phyloP scores from a whole-genome alignment of 1,284 basidiomycete species.

The Farysia itapuensis region DNA sequence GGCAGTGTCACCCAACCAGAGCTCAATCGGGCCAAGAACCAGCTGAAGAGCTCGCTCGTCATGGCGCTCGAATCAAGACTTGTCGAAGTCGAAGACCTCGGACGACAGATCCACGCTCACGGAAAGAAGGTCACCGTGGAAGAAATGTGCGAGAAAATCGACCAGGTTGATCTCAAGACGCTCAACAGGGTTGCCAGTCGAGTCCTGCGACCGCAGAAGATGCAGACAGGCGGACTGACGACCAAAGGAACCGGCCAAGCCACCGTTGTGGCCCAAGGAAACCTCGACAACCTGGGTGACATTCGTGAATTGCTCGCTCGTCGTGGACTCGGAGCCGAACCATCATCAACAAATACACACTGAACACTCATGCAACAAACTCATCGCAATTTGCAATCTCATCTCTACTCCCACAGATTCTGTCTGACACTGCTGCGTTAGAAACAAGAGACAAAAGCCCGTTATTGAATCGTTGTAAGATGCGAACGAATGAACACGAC shows the following conservation, averaged over 20 bases:
- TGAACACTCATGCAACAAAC: no score
- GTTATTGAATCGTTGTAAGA: no score
- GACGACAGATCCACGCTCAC: constrained; percentile 83
- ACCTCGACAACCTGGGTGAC: constrained; percentile 47
- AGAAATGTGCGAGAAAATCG: constrained; percentile 90
- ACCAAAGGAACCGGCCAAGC: constrained; percentile 12
- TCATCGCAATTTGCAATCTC: no score
- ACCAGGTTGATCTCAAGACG: constrained; percentile 73
- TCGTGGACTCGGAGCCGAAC: constrained; percentile 50
- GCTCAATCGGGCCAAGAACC: constrained; percentile 86
- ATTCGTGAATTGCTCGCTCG: constrained; percentile 44
- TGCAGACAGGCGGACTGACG: not conserved
- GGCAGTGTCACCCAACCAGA: constrained; percentile 69
- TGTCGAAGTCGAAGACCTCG: constrained; percentile 69
- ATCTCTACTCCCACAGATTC: no score
- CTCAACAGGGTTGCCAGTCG: constrained; percentile 74
- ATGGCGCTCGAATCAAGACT: constrained; percentile 92
- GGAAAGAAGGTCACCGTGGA: constrained; percentile 80
- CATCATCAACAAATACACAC: no score
- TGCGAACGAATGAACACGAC: no score
- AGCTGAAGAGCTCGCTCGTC: constrained; percentile 87
- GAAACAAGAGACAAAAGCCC: no score
- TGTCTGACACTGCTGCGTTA: no score
- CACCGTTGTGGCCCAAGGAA: constrained; percentile 54
- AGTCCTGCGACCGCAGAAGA: constrained; percentile 65